phyloP scores from a whole-genome alignment of 495 filamentous ascomycete genomes.

The Hypoxylon perforatum region DNA sequence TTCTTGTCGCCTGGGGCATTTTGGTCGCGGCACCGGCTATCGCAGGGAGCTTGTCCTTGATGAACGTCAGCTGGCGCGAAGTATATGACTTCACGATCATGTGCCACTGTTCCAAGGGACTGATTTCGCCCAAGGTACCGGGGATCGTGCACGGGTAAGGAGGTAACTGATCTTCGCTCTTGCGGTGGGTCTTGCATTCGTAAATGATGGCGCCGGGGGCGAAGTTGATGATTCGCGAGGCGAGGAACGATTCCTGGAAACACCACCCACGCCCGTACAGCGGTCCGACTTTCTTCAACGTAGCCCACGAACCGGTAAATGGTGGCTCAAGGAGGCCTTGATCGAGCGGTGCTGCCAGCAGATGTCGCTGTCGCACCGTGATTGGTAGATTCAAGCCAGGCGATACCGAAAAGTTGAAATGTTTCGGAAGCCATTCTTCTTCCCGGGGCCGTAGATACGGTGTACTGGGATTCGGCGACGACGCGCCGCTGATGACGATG shows the following conservation, averaged over 20 bases:
- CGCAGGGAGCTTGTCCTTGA: slow-evolving; percentile 37
- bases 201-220: slow-evolving; percentile 27
- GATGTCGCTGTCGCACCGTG: slow-evolving; percentile 26
- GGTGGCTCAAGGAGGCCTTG: slow-evolving; percentile 32
- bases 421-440: slow-evolving; percentile 25
- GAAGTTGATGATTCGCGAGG: slow-evolving; percentile 25
- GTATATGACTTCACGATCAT: slow-evolving; percentile 44
- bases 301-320: slow-evolving; percentile 24
- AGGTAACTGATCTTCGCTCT: slow-evolving; percentile 32
- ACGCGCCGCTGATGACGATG: slow-evolving; percentile 36
- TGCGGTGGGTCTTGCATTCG: slow-evolving; percentile 26
- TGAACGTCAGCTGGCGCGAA: slow-evolving; percentile 28
- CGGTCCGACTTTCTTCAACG: slow-evolving; percentile 26
- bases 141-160: slow-evolving; percentile 27
- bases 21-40: slow-evolving; percentile 39
- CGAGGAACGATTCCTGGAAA: slow-evolving; percentile 33
- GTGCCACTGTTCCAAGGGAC: slow-evolving; percentile 33
- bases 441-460: slow-evolving; percentile 20
- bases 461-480: slow-evolving; percentile 26
- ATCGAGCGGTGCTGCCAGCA: slow-evolving; percentile 29
- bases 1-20: slow-evolving; percentile 29
- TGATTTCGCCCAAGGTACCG: slow-evolving; percentile 18
- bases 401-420: slow-evolving; percentile 14
- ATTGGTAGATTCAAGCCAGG: slow-evolving; percentile 18
- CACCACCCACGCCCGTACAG: slow-evolving; percentile 30